Evolutionary conservation across 257 asterid genomes (phyloP), one percentile per base, ranked within the genome.

Genomic region (Salvia hispanica): DNA sequence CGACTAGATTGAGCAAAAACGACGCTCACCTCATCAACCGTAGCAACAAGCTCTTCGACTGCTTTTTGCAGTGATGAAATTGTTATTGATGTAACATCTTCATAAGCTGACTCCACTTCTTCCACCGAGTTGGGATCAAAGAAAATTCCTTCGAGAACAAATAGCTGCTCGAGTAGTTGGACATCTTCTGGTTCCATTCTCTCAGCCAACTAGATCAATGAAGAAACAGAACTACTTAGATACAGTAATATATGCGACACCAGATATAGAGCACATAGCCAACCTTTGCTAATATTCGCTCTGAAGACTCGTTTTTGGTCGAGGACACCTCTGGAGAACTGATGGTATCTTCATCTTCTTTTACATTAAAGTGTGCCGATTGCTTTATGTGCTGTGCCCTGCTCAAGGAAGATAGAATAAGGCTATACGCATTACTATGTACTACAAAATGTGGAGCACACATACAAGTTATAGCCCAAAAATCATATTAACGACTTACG

Each of bases 321-420:
- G 59, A 53, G 58, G 81, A 45, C 66, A 43, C 43, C 28, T 52
- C 53, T 31, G n/a, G 81, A 28, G 39, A 58, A 59, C 70, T 76
- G 72, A 55, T 73, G 67, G 48, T 43, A 60, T 52, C 85, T 53
- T 68, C 76, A 10, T 82, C 85, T 71, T 83, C 91, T 65, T 74
- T 80, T 51, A 68, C 18, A 58, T 58, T 67, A 42, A 63, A 75
- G 57, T 57, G 82, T 45, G 74, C 80, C 54, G 69, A 76, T 75
- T 91, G 83, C 82, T 88, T 90, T 67, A 90, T 72, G 80, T 90
- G 97, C 82, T 77, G 81, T 60, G 95, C 95, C 87, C 97, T 90
- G 81, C 74, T 73, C 80, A 72, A 50, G 62, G 63, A 62, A 72
- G 31, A 25, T 25, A 2, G 37, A 76, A 51, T 15, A 42, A 74